Evolutionary conservation across 1,284 basidiomycete genomes (phyloP).

Genomic region (Ceratobasidium theobromae): DNA sequence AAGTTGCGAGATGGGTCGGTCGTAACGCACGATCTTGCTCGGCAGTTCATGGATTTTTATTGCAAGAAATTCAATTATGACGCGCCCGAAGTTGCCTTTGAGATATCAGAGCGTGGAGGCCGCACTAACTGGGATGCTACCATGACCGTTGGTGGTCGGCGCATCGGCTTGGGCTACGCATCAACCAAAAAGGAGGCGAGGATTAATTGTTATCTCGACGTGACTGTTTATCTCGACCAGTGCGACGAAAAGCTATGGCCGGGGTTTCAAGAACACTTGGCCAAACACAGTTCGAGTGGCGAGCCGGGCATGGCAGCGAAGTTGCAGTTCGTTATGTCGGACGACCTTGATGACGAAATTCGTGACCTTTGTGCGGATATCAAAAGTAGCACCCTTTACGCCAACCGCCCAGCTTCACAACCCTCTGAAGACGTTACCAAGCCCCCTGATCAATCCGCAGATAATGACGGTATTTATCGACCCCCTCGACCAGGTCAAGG

Average conservation of each 20-base stretch:
- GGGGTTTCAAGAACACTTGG: conserved; percentile 58
- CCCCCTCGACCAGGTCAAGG: conserved; percentile 38
- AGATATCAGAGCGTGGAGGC: conserved; percentile 41
- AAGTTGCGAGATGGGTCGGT: conserved; percentile 66
- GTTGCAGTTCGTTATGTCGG: conserved; percentile 70
- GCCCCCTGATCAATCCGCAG: conserved; percentile 36
- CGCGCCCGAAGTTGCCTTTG: conserved; percentile 75
- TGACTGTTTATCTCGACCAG: conserved; percentile 80
- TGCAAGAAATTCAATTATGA: conserved; percentile 79
- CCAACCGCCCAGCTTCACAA: conserved; percentile 50
- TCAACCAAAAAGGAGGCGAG: conserved; percentile 75
- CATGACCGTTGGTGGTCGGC: conserved; percentile 76
- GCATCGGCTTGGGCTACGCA: conserved; percentile 77
- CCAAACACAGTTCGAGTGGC: conserved; percentile 54
- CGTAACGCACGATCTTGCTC: conserved; percentile 74
- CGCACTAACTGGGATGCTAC: conserved; percentile 71
- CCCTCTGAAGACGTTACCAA: conserved; percentile 39
- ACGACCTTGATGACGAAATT: conserved; percentile 71
- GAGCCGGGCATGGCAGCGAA: conserved; percentile 71
- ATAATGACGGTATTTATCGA: conserved; percentile 38
- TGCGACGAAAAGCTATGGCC: conserved; percentile 83
- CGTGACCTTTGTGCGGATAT: conserved; percentile 72
- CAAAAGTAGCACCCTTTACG: conserved; percentile 55
- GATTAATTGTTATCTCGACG: conserved; percentile 81
- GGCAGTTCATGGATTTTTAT: conserved; percentile 94